Percentiles rank a stretch among this genome's conserved stretches.
phyloP scores from a whole-genome alignment of 495 filamentous ascomycete species.

The Annulohypoxylon stygium region DNA sequence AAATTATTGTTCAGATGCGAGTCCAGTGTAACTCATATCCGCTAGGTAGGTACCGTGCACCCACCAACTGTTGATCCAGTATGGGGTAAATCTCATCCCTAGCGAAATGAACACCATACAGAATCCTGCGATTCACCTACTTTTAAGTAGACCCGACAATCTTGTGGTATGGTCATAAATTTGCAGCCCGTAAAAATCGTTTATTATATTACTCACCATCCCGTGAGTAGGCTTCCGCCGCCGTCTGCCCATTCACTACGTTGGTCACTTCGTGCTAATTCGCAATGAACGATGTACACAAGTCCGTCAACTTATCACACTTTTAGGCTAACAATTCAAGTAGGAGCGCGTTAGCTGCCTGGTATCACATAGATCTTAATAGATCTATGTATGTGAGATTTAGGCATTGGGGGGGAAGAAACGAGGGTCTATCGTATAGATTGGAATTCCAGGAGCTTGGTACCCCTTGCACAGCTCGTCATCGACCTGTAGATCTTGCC shows the following conservation, averaged over 20 bases:
- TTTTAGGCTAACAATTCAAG: neutral
- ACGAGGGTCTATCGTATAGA: neutral
- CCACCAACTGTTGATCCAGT: conserved; percentile 1
- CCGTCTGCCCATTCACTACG: neutral
- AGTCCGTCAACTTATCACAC: neutral
- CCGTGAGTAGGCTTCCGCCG: no score
- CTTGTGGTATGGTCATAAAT: neutral
- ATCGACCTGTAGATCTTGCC: neutral
- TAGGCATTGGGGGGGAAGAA: conserved; percentile 1
- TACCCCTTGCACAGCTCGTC: conserved; percentile 34
- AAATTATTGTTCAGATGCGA: neutral
- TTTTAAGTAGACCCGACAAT: neutral
- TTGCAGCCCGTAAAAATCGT: neutral
- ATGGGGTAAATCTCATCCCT: conserved; percentile 5
- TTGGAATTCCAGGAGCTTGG: conserved; percentile 35
- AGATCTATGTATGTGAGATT: conserved; percentile 11
- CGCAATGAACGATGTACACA: conserved; percentile 11
- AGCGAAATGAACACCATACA: conserved; percentile 22
- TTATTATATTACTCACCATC: neutral
- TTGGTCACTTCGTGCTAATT: neutral
- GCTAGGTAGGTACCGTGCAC: neutral
- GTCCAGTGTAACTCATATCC: conserved; percentile 7
- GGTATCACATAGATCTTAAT: neutral
- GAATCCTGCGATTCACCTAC: neutral
- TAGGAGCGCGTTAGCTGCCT: neutral